A percentile compares a stretch with the other conserved stretches of the same genome.
phyloP scores from a whole-genome alignment of 2,329 filamentous ascomycete genomes.

The Paecilomyces niveus region DNA sequence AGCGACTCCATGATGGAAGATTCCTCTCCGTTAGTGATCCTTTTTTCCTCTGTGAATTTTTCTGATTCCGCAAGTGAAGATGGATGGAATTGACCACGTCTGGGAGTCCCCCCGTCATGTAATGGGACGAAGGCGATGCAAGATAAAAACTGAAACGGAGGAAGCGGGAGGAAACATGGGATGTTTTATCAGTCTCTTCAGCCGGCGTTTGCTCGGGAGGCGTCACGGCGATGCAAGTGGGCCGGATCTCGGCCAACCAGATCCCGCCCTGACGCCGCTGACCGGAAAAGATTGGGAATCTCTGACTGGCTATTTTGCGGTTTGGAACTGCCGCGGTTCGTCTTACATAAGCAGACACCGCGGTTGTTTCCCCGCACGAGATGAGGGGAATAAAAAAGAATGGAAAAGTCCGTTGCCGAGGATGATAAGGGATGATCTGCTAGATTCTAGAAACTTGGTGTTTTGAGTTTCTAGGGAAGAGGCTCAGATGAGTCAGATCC shows the following conservation, averaged over 20 bases:
- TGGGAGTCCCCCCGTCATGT: not conserved
- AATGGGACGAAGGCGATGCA: not conserved
- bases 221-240: not conserved
- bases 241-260: not conserved
- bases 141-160: not conserved
- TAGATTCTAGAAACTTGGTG: too few species aligned
- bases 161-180: not conserved
- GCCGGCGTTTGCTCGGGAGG: not conserved
- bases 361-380: not conserved
- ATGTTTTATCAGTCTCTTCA: not conserved
- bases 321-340: not conserved
- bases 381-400: not conserved
- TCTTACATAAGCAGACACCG: not conserved
- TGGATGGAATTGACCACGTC: not conserved
- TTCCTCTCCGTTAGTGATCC: not conserved
- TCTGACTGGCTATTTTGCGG: not conserved
- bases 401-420: not conserved
- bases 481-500: too few species aligned
- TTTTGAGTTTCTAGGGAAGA: too few species aligned
- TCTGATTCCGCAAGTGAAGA: not conserved
- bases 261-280: not conserved
- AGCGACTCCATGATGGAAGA: slow-evolving; percentile 72
- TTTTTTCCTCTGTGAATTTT: not conserved
- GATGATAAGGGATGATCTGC: not conserved
- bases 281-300: not conserved